A percentile compares a stretch with the other conserved stretches of the same genome.
Evolutionary conservation across 2,329 filamentous ascomycete species (phyloP).

Genomic region (Harringtonia aguacate): DNA sequence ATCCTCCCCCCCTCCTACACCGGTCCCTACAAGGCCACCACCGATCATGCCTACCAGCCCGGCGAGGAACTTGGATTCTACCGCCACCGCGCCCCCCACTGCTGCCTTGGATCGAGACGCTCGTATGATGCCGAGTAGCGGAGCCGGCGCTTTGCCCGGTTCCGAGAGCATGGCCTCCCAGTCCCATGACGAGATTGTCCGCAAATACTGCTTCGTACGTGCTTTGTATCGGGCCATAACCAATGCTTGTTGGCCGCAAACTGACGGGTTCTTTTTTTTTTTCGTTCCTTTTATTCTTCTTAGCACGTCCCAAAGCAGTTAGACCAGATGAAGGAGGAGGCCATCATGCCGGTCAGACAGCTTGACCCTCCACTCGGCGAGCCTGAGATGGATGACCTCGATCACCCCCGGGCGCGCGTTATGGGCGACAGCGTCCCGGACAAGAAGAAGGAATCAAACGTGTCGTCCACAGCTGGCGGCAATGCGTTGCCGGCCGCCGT

Average conservation of each 20-base stretch:
- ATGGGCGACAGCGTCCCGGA: too few relatives aligned
- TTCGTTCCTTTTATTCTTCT: too few relatives aligned
- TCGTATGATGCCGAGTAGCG: conserved; percentile 2
- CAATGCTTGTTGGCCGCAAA: conserved; percentile 9
- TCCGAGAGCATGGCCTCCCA: conserved; percentile 59
- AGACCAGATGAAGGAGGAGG: conserved; percentile 38
- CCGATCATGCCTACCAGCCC: too few relatives aligned
- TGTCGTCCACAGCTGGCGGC: too few relatives aligned
- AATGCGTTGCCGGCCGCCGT: too few relatives aligned
- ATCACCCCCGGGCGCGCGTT: too few relatives aligned
- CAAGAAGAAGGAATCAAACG: too few relatives aligned
- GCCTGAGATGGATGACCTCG: conserved; percentile 13
- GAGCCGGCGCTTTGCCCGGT: conserved; percentile 21
- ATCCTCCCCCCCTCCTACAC: background rate
- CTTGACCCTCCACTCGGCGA: conserved; percentile 31
- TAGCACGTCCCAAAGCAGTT: conserved; percentile 53
- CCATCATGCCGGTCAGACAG: conserved; percentile 28
- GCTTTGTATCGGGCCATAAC: conserved; percentile 25
- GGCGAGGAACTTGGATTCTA: too few relatives aligned
- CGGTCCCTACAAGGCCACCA: too few relatives aligned
- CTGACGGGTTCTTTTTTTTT: conserved; percentile 14
- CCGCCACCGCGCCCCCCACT: too few relatives aligned
- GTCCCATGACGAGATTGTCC: conserved; percentile 91
- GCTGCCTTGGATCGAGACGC: conserved; percentile 6
- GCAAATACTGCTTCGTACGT: conserved; percentile 99